phyloP scores from a whole-genome alignment of 2,329 filamentous ascomycete genomes.

The Zasmidium angulare region DNA sequence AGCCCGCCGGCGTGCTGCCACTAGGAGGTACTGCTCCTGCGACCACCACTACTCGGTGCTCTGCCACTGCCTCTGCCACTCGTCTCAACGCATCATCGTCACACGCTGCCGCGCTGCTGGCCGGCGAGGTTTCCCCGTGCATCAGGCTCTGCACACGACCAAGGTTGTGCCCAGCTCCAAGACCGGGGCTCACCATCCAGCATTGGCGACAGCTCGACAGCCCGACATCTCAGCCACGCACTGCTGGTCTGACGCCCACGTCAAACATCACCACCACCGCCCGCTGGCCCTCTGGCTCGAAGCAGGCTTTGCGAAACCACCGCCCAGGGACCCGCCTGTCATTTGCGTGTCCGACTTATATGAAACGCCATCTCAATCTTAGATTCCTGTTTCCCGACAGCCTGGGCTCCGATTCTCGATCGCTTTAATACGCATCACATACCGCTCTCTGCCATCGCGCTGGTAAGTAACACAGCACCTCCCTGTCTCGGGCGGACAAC shows the following conservation, averaged over 20 bases:
- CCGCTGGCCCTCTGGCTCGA: background rate
- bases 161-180: slow-evolving; percentile 15
- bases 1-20: background rate
- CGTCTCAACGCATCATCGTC: background rate
- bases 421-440: slow-evolving; percentile 19
- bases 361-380: slow-evolving; percentile 16
- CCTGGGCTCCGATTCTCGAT: background rate
- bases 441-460: slow-evolving; percentile 10
- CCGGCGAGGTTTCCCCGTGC: slow-evolving; percentile 11
- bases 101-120: background rate
- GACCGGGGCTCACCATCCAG: slow-evolving; percentile 2
- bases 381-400: slow-evolving; percentile 5
- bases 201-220: background rate
- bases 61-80: too few relatives aligned
- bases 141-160: slow-evolving; percentile 10
- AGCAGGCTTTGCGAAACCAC: slow-evolving; percentile 8
- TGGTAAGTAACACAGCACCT: slow-evolving; percentile 27
- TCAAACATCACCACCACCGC: background rate
- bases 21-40: too few relatives aligned
- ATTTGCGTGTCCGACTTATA: slow-evolving; percentile 5
- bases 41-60: background rate
- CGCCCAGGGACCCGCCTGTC: slow-evolving; percentile 8
- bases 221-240: background rate
- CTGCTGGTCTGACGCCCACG: background rate
- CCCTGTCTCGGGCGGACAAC: slow-evolving; percentile 22